Evolutionary conservation across 2,329 filamentous ascomycete genomes (phyloP), one percentile per base, ranked within the genome.

Genomic region (Phaeosphaeria sp.): DNA sequence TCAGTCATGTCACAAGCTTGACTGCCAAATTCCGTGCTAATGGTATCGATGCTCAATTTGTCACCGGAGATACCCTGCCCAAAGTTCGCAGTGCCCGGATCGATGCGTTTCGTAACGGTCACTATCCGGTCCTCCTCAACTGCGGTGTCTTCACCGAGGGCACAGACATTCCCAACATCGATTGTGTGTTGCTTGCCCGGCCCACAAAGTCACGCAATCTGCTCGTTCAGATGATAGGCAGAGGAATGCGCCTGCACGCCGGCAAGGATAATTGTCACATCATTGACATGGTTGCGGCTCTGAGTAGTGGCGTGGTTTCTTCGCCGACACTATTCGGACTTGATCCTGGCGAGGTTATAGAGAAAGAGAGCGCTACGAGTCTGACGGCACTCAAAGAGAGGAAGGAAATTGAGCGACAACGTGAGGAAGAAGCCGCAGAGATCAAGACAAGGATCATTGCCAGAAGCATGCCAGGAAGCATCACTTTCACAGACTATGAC

Each of bases 71-170:
- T 24, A 98, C 95, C 0, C 83, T 86, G 8, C 87, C 86, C 57
- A 76, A 85, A n/a, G 83, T 89, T 51, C 86, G 95, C 45, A 84
- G 86, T 50, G 83, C 89, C 50, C 86, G 87, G 1, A 82, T 99
- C 1, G 88, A 91, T 30, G 86, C 86, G 2, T 99, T 99, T 77
- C 90, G 86, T 63, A 83, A 81, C 1, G 86, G 88, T 7, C 86
- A 93, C 44, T 98, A 91, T 61, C 92, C 92, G 0, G 92, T 99
- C 1, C 83, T 99, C 15, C 80, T 99, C 51, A 99, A 99, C 74
- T 98, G 95, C 72, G 93, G 93, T 8, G 91, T 99, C 42, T 98
- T 97, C 71, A 98, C 94, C 0, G 95, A 99, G 79, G 95, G 95
- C 2, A 99, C 95, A 0, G 95, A 99, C 71, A 97, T 99, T 30